Evolutionary conservation across 2,329 filamentous ascomycete genomes (phyloP), one percentile per base, ranked within the genome.

Genomic region (Golovinomyces cichoracearum): DNA sequence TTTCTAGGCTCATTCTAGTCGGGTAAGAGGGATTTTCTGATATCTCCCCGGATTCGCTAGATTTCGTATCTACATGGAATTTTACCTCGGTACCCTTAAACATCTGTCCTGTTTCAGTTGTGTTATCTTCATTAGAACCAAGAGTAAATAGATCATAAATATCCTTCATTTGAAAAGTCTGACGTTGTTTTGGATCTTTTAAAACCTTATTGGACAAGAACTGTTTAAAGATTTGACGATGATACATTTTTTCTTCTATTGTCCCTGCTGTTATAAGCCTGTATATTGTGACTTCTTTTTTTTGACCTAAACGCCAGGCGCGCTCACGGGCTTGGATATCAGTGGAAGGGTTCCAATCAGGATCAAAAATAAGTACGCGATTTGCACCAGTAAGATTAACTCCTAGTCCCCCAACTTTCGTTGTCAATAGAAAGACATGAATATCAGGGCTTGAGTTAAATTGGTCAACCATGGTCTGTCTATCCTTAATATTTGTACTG

Each of bases 221-320:
- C 57, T 95, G 88, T 63, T 98, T 98, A 69, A 93, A 98, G 47
- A 98, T 90, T 60, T 98, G 90, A 15, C 92, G 80, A 62, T 98
- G 88, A 53, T 95, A 98, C 26, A 98, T 98, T 66, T 98, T 98
- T 63, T 98, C 90, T 60, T 98, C 90, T 22, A 98, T 98, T 0
- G 92, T 98, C 1, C 90, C 90, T 4, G 88, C 84, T 3, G 84
- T 93, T 82, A 98, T 93, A n/a, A 98, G 70, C 31, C 92, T 80
- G 61, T 94, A 98, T 21, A 98, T 93, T 4, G 84, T 86, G 25
- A 98, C 90, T 45, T 93, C 84, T 48, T 81, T 79, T 63, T 92
- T 94, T 65, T 98, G 90, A 0, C 90, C 90, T 1, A 98, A 67
- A 50, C 90, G 77, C 90, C 90, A 98, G 5, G 92, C 90, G 58